A percentile compares a stretch with the other conserved stretches of the same genome.
phyloP scores from a whole-genome alignment of 805 yeast genomes.

The Barnettozyma pratensis region DNA sequence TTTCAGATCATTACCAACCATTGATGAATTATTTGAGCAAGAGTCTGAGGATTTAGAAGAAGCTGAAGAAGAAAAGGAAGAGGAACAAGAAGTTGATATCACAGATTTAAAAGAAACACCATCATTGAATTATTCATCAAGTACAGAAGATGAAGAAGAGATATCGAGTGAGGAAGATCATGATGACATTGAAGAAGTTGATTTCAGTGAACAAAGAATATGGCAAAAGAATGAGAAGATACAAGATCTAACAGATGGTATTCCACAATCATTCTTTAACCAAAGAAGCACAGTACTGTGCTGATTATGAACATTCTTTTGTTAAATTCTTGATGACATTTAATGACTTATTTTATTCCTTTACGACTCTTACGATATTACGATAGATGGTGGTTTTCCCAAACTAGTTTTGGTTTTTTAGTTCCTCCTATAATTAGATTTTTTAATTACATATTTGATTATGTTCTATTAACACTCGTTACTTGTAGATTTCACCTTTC shows the following conservation, averaged over 20 bases:
- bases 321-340: neutral
- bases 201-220: slow-evolving; percentile 2
- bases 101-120: slow-evolving; percentile 15
- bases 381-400: no score
- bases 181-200: slow-evolving; percentile 5
- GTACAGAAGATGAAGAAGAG: slow-evolving; percentile 14
- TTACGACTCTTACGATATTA: no score
- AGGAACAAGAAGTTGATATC: slow-evolving; percentile 18
- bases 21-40: slow-evolving; percentile 18
- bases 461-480: no score
- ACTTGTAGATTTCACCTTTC: no score
- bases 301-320: no score
- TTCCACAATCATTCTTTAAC: neutral
- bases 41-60: slow-evolving; percentile 17
- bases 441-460: no score
- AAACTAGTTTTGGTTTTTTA: no score
- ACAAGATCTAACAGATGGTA: neutral
- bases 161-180: slow-evolving; percentile 11
- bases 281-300: neutral
- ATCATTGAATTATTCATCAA: slow-evolving; percentile 14
- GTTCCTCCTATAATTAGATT: no score
- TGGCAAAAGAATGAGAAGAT: neutral
- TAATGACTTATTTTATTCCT: neutral
- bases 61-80: slow-evolving; percentile 11
- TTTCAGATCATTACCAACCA: slow-evolving; percentile 22